Conservation (phyloP, 306 rosid species). For the Quercus ilex region DNA sequence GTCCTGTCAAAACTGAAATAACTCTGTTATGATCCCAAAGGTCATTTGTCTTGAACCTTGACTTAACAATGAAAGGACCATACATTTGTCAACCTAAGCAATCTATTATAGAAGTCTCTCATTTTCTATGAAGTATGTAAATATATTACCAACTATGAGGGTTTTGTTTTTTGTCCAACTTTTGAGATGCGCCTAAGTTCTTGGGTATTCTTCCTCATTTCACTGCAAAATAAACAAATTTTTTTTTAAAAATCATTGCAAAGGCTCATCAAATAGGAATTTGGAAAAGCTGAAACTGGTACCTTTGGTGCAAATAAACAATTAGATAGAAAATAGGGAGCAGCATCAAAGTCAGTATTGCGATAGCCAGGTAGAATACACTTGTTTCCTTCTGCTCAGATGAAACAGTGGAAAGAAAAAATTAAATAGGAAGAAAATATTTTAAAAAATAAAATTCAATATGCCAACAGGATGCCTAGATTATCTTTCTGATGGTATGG, state of each 20-base stretch:
- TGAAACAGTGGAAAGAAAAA: slow-evolving; percentile 12
- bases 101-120: background rate
- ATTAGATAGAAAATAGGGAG: slow-evolving; percentile 88
- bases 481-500: background rate
- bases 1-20: background rate
- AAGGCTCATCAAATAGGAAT: slow-evolving; percentile 3
- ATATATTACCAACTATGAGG: slow-evolving; percentile 51
- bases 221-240: slow-evolving; percentile 52
- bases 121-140: background rate
- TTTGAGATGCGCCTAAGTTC: slow-evolving; percentile 74
- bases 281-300: slow-evolving; percentile 16
- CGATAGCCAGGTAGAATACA: slow-evolving; percentile 68
- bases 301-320: slow-evolving; percentile 82
- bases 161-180: slow-evolving; percentile 57
- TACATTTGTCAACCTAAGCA: background rate
- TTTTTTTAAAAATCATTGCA: slow-evolving; percentile 5
- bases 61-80: background rate
- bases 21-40: background rate
- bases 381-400: slow-evolving; percentile 58
- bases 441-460: background rate
- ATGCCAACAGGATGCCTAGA: background rate
- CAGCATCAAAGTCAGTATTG: slow-evolving; percentile 78
- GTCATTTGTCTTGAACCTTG: background rate
- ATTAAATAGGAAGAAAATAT: slow-evolving; percentile 1
- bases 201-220: slow-evolving; percentile 61